Conservation (phyloP, 768 basidiomycete species). For the Auricularia sp. region DNA sequence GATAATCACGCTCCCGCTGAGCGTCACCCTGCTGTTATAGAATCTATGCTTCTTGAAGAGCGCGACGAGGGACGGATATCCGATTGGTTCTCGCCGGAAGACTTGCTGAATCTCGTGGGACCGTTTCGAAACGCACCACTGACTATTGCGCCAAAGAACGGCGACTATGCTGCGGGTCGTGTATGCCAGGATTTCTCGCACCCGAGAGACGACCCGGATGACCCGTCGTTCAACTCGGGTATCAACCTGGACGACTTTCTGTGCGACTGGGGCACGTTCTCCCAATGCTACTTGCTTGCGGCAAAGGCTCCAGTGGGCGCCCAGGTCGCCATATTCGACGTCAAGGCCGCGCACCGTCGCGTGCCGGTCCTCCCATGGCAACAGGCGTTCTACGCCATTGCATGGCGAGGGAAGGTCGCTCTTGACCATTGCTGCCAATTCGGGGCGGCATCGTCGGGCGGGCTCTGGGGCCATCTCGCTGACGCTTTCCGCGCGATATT, state of each 20-base stretch:
- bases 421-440: constrained; percentile 26
- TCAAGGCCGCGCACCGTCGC: constrained; percentile 4
- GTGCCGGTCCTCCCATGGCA: constrained; percentile 2
- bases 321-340: constrained; percentile 8
- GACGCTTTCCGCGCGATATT: constrained; percentile 24
- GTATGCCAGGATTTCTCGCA: constrained; percentile 25
- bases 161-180: neutral
- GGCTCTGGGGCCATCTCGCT: constrained; percentile 23
- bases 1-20: neutral
- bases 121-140: constrained; percentile 22
- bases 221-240: constrained; percentile 21
- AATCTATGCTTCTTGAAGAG: neutral
- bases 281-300: constrained; percentile 5
- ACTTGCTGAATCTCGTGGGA: constrained; percentile 19
- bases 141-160: constrained; percentile 15
- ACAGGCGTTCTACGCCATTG: constrained; percentile 17
- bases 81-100: constrained; percentile 4
- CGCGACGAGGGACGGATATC: neutral
- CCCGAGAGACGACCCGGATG: constrained; percentile 14
- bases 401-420: constrained; percentile 16
- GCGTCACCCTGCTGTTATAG: neutral
- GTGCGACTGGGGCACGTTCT: constrained; percentile 13
- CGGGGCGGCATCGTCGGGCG: constrained; percentile 19
- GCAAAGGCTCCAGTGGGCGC: constrained; percentile 6
- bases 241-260: constrained; percentile 20